Evolutionary conservation across 169 alveolate genomes (phyloP), one percentile per base, ranked within the genome.

Genomic region (Besnoitia besnoiti): DNA sequence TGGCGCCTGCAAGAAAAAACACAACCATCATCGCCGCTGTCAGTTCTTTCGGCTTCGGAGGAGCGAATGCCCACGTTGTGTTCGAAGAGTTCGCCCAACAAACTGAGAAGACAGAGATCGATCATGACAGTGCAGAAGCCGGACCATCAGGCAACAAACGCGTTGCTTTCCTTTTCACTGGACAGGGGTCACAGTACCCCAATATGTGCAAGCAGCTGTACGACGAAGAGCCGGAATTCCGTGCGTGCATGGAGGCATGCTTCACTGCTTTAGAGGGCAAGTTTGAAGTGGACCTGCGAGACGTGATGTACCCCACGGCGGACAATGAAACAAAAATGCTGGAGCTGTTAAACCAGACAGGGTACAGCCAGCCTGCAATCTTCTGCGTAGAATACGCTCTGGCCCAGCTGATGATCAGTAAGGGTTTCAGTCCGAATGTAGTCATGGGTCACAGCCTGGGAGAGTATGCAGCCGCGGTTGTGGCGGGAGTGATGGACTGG

Each of bases 31-130:
- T 91, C 59, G 97, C 94, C 40, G 94, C 95, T 79, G 94, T 91
- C 55, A 90, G 95, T 42, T 94, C 96, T 16, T 95, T 95, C 77
- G 97, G 97, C 2, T 94, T 95, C 85, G 97, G 96, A 0, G 97
- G 97, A 27, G 87, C 97, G 33, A 95, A 95, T 73, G 94, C 96
- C 8, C 96, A 95, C 73, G 93, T 90, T 27, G 89, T 95, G 35
- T 35, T 91, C 7, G 92, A 85, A 82, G 94, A 50, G 47, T 46
- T 46, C 42, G 59, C 61, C 4, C 40, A n/a, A 33, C 61, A 33
- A 7, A 1, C 67, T 35, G 61, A 1, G 89, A 40, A 59, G 37
- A 46, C 67, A 35, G 67, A 80, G 12, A 30, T 24, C 12, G 42
- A 33, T 7, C 40, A 40, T 14, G 67, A 80, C 12, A 14, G 80